Base-by-base conservation (phyloP, 768 basidiomycete genomes). In the Mycena amicta region DNA sequence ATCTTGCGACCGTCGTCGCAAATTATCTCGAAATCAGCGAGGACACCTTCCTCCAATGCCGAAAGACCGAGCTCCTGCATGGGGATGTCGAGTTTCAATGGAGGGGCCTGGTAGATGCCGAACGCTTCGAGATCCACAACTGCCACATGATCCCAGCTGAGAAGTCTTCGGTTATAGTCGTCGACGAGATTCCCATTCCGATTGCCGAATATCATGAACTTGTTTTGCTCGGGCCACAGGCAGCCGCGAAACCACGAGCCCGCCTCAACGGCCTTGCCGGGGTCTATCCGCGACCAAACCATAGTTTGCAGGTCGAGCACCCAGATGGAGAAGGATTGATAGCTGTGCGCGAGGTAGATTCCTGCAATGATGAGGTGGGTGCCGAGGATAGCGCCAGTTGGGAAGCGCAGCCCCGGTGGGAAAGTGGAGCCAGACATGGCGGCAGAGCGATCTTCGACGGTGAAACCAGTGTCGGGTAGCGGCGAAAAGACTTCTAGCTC, bases 161-260 rank as follows among this genome's bases (percentile, higher is more conserved):
- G 82, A 12, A 95, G 80, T 20, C 94, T 88, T 47, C 92, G 88
- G 67, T 97, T 95, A 70, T 95, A 95, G 67, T 97, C 94, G 57
- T 93, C 90, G 4, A 94, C 92, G 25, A 95, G 82, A 68, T 92
- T 94, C 5, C 94, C 92, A 56, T 87, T 79, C 25, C 86, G 83
- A 72, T 97, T 95, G 1, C 96, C 96, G 66, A 98, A 96, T 41
- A 98, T 88, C 55, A 97, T 75, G 59, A 95, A 91, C 68, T 87
- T 88, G 75, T 91, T 96, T 13, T 84, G 80, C 49, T 90, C 88
- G 5, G 88, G 77, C 92, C 92, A 96, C 16, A 95, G 76, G 55
- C 93, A 91, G 23, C 92, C 90, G 23, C 94, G 86, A 73, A 96
- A 97, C 96, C 96, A 98, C 8, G 93, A 96, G 15, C 97, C 96